Evolutionary conservation across 2,329 filamentous ascomycete species (phyloP).

Genomic region (Amauroascus verrucosus): DNA sequence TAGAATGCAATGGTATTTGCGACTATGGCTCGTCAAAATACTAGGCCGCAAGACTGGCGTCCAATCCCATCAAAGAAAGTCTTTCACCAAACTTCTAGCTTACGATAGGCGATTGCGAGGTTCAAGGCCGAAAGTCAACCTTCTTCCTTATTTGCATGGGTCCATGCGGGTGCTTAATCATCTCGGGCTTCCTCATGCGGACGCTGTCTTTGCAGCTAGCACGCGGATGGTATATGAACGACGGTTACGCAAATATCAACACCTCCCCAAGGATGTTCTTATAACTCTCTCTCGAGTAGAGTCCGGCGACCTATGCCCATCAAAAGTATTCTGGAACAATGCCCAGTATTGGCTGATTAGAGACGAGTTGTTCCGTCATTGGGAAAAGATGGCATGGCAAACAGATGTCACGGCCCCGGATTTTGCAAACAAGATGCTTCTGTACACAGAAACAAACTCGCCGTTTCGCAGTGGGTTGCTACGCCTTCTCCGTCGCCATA

Average conservation of each 20-base stretch:
- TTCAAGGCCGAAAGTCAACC: not conserved
- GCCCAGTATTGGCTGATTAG: not conserved
- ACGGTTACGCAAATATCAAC: not conserved
- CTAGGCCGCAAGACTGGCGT: slow-evolving; percentile 1
- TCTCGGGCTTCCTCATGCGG: slow-evolving; percentile 1
- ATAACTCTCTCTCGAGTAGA: not conserved
- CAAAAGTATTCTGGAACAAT: not conserved
- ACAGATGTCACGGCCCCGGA: slow-evolving; percentile 28
- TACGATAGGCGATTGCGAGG: not conserved
- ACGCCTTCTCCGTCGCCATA: slow-evolving; percentile 29
- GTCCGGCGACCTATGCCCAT: not conserved
- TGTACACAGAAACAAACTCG: slow-evolving; percentile 24
- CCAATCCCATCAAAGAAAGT: not conserved
- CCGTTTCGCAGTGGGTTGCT: slow-evolving; percentile 22
- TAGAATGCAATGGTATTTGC: slow-evolving; percentile 2
- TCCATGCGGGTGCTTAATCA: not conserved
- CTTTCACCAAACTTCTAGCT: slow-evolving; percentile 6
- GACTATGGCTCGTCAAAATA: slow-evolving; percentile 12
- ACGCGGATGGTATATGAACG: slow-evolving; percentile 3
- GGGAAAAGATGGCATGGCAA: slow-evolving; percentile 25
- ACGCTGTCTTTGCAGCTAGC: not conserved
- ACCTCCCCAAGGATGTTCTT: not conserved
- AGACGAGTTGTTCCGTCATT: slow-evolving; percentile 17
- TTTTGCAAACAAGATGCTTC: slow-evolving; percentile 26
- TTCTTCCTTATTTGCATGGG: not conserved